Percentiles rank a stretch among this genome's conserved stretches.
Conservation (phyloP, 139 green algal species). For the Coelastrella sp. region DNA sequence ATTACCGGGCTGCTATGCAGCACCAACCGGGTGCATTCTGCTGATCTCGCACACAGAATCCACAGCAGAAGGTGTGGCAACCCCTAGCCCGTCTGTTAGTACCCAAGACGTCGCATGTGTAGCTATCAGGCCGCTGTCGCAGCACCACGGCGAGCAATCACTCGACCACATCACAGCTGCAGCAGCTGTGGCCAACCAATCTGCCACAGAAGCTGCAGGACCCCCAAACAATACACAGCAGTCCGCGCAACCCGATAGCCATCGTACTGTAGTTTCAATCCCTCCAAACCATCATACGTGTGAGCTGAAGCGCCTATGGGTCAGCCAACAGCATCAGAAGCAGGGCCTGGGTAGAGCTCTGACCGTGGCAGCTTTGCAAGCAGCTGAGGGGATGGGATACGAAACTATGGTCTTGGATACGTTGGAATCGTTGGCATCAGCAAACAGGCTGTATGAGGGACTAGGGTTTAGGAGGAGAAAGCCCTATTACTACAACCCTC, state of each 20-base stretch:
- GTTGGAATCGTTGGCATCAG: background rate
- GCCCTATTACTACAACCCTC: constrained; percentile 10
- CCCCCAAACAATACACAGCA: background rate
- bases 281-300: background rate
- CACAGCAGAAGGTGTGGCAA: background rate
- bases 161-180: background rate
- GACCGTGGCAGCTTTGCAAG: background rate
- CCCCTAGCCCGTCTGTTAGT: background rate
- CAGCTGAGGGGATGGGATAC: background rate
- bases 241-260: no score
- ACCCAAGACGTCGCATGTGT: constrained; percentile 3
- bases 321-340: background rate
- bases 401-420: constrained; percentile 18
- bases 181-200: background rate
- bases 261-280: background rate
- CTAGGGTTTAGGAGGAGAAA: background rate
- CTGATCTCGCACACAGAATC: background rate
- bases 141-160: background rate
- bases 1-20: background rate
- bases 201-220: background rate
- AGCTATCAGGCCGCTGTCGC: constrained; percentile 6
- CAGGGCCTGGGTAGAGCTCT: background rate
- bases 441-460: background rate
- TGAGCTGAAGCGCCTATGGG: constrained; percentile 34
- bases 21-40: background rate